These are phyloP conservation scores for Populus simonii DNA, from an alignment of 345 rosid genomes.

Conservation along the genomic window DNA sequence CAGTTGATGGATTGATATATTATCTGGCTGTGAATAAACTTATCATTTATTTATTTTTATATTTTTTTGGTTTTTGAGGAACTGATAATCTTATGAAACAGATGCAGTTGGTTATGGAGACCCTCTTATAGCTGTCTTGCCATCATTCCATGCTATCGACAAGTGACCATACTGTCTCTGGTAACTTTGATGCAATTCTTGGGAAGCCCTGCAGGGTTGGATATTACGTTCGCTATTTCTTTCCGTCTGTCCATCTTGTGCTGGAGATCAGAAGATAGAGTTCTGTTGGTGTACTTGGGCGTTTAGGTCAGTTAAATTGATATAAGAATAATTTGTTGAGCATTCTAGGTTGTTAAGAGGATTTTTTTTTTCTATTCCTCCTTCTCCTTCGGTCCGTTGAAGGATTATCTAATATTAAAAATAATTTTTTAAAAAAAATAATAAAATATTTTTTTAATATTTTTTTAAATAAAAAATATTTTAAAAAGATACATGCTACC, in stretches of 20 bases:
- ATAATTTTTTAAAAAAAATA: too few relatives aligned
- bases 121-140: constrained; percentile 80
- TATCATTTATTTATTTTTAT: not conserved
- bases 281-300: not conserved
- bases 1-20: not conserved
- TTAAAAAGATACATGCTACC: too few relatives aligned
- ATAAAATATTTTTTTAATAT: too few relatives aligned
- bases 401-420: too few relatives aligned
- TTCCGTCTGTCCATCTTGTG: not conserved
- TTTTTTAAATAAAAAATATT: too few relatives aligned
- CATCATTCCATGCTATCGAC: constrained; percentile 64
- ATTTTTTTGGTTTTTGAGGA: not conserved
- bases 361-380: not conserved
- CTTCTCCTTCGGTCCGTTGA: too few relatives aligned
- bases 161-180: constrained; percentile 22
- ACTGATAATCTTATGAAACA: constrained; percentile 25
- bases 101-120: constrained; percentile 86
- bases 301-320: not conserved
- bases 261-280: constrained; percentile 1
- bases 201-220: not conserved
- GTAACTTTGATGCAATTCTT: not conserved
- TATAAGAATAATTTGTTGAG: not conserved
- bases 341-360: not conserved
- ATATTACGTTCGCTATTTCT: not conserved
- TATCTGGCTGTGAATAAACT: not conserved